These are phyloP conservation scores for Stevia rebaudiana DNA, from an alignment of 140 eudicot species.

Conservation along the genomic window DNA sequence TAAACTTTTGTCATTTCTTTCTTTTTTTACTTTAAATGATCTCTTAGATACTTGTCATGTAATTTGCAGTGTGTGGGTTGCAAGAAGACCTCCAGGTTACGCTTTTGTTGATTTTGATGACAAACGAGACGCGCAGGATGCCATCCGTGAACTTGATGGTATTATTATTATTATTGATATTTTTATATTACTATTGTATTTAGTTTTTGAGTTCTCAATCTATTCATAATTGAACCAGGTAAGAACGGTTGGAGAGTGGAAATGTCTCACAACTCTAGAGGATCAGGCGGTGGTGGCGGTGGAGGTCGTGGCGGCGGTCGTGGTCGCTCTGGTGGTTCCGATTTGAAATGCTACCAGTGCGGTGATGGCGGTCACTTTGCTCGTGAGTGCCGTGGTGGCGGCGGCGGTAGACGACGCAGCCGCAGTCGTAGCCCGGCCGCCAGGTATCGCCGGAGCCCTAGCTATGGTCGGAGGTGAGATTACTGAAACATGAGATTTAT, in stretches of 20 bases:
- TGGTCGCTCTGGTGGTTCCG: constrained; percentile 63
- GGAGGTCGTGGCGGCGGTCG: constrained; percentile 52
- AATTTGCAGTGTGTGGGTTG: constrained; percentile 72
- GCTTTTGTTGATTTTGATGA: constrained; percentile 77
- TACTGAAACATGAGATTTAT: neutral
- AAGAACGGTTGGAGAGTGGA: constrained; percentile 88
- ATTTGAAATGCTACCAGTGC: constrained; percentile 73
- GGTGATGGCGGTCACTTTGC: constrained; percentile 30
- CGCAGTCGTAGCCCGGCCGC: constrained; percentile 59
- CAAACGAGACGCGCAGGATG: constrained; percentile 66
- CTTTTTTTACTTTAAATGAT: neutral
- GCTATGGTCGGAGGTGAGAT: constrained; percentile 70
- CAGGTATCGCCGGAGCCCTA: constrained; percentile 64
- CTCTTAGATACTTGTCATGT: neutral
- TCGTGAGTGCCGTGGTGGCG: neutral
- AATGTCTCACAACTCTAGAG: constrained; percentile 71
- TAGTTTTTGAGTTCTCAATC: neutral
- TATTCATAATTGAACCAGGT: constrained; percentile 32
- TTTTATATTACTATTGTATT: too few relatives aligned
- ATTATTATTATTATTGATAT: neutral
- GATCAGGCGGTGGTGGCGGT: constrained; percentile 43
- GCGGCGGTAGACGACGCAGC: constrained; percentile 58
- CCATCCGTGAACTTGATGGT: constrained; percentile 77
- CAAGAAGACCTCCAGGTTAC: constrained; percentile 76
- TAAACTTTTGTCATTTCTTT: neutral